These are phyloP conservation scores for Thelonectria blattea DNA, from an alignment of 2,329 filamentous ascomycete species.

Conservation along the genomic window DNA sequence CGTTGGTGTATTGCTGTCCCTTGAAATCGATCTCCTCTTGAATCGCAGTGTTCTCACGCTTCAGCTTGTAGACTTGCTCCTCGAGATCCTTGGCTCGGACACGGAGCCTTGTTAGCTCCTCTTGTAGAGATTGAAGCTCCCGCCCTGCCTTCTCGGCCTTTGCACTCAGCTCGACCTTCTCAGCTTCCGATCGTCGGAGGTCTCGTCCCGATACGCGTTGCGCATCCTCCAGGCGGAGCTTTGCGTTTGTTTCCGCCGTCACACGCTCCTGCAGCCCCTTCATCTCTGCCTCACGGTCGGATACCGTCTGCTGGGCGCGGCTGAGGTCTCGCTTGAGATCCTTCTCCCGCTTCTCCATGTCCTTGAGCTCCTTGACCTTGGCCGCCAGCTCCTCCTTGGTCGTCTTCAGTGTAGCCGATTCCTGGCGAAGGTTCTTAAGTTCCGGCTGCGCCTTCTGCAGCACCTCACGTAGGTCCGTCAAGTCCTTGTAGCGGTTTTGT, in stretches of 20 bases:
- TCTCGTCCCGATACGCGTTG: constrained; percentile 77
- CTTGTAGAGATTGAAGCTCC: constrained; percentile 74
- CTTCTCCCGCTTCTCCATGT: constrained; percentile 82
- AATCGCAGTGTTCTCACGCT: constrained; percentile 69
- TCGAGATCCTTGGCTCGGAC: constrained; percentile 71
- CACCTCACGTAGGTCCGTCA: constrained; percentile 79
- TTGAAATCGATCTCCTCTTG: constrained; percentile 86
- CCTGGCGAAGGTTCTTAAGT: constrained; percentile 76
- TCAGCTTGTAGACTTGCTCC: constrained; percentile 71
- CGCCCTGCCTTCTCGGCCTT: constrained; percentile 72
- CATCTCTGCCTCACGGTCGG: constrained; percentile 80
- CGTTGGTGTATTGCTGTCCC: constrained; percentile 81
- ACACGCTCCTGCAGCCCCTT: constrained; percentile 80
- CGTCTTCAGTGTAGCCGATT: constrained; percentile 75
- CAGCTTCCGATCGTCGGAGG: constrained; percentile 76
- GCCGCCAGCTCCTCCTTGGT: constrained; percentile 75
- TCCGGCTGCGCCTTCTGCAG: constrained; percentile 88
- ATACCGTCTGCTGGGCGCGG: constrained; percentile 70
- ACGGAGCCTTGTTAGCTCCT: constrained; percentile 73
- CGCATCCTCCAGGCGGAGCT: constrained; percentile 79
- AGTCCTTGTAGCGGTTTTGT: constrained; percentile 84
- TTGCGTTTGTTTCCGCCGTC: constrained; percentile 72
- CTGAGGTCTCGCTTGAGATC: constrained; percentile 79
- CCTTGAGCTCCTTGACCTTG: constrained; percentile 67
- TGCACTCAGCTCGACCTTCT: constrained; percentile 79